Conservation (phyloP, 192 early-diverging fungal species). For the Coemansia sp. region DNA sequence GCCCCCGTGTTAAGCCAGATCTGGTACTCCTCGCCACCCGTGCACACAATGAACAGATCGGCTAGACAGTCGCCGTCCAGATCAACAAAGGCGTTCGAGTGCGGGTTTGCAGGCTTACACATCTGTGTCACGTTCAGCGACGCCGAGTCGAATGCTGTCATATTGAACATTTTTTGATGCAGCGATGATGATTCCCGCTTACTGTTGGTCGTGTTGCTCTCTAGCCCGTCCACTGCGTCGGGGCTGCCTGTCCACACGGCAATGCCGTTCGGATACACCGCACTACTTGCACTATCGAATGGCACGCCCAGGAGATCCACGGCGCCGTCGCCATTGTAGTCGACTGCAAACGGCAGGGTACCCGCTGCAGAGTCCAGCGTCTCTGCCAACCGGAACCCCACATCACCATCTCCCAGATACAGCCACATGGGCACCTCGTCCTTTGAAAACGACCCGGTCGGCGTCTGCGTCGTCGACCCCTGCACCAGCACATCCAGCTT, state of each 20-base stretch:
- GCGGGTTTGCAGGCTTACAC: constrained; percentile 73
- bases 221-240: neutral
- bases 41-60: constrained; percentile 76
- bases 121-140: constrained; percentile 25
- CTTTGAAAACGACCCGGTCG: neutral
- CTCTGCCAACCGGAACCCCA: constrained; percentile 58
- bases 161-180: constrained; percentile 7
- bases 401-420: constrained; percentile 70
- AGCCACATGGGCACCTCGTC: constrained; percentile 63
- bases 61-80: constrained; percentile 86
- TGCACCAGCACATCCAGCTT: constrained; percentile 80
- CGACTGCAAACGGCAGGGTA: constrained; percentile 39
- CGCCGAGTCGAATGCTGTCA: constrained; percentile 11
- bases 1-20: constrained; percentile 70
- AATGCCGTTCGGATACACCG: neutral
- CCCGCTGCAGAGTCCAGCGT: constrained; percentile 16
- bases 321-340: constrained; percentile 27
- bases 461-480: constrained; percentile 52
- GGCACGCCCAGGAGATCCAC: constrained; percentile 26
- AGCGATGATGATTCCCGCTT: constrained; percentile 55
- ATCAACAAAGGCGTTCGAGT: constrained; percentile 92
- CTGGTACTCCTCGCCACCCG: constrained; percentile 62
- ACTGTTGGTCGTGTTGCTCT: constrained; percentile 36
- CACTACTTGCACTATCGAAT: constrained; percentile 9
- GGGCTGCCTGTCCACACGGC: neutral